Evolutionary conservation across 176 grass and related monocot species (phyloP).

Genomic region (Phoenix roebelenii): DNA sequence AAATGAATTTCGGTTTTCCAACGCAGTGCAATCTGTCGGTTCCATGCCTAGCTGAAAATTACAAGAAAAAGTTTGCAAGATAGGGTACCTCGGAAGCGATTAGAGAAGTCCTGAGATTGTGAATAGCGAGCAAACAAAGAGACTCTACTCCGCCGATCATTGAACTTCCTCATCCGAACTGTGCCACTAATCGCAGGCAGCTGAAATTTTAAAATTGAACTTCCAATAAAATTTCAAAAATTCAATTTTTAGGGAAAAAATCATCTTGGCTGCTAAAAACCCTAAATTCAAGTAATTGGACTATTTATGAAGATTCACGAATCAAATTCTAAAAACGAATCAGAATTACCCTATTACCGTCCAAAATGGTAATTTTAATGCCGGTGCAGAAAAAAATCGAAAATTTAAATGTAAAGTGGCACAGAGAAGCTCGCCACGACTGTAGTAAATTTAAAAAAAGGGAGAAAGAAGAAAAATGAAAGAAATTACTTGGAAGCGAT

Average conservation of each 20-base stretch:
- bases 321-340: no score
- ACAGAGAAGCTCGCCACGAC: no score
- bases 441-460: no score
- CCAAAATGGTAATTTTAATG: no score
- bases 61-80: not conserved
- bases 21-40: not conserved
- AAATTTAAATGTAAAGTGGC: no score
- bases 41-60: no score
- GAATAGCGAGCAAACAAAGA: constrained; percentile 54
- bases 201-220: constrained; percentile 1
- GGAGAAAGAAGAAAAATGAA: no score
- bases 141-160: constrained; percentile 9
- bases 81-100: constrained; percentile 48
- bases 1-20: not conserved
- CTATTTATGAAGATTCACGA: no score
- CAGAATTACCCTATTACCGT: no score
- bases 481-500: no score
- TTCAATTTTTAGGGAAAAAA: not conserved
- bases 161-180: constrained; percentile 22
- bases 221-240: not conserved
- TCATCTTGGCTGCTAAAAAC: not conserved
- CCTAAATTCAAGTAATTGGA: not conserved
- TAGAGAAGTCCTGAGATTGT: constrained; percentile 54
- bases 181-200: constrained; percentile 17
- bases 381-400: no score